These are phyloP conservation scores for Suhomyces sp. DNA, from an alignment of 805 yeast genomes.

Conservation along the genomic window DNA sequence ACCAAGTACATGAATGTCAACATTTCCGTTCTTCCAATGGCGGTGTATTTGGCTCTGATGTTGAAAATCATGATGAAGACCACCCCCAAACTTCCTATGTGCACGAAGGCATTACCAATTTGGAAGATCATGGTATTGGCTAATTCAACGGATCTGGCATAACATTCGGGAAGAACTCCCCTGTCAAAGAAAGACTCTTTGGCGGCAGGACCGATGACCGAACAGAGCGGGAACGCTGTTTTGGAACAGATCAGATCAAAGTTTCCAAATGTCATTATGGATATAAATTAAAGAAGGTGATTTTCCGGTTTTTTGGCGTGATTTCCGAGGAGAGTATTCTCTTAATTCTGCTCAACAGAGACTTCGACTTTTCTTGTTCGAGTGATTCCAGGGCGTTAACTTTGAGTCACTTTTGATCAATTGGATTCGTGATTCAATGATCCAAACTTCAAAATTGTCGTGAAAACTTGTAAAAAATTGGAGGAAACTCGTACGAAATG, in stretches of 20 bases:
- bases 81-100: slow-evolving; percentile 69
- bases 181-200: slow-evolving; percentile 33
- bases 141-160: slow-evolving; percentile 78
- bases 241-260: slow-evolving; percentile 61
- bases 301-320: too few species aligned
- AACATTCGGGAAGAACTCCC: slow-evolving; percentile 78
- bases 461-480: too few species aligned
- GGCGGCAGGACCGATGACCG: slow-evolving; percentile 59
- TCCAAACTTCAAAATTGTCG: too few species aligned
- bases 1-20: slow-evolving; percentile 64
- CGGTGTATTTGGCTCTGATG: slow-evolving; percentile 83
- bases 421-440: too few species aligned
- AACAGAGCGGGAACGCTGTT: slow-evolving; percentile 78
- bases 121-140: slow-evolving; percentile 92
- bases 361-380: too few species aligned
- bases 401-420: too few species aligned
- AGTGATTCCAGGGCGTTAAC: too few species aligned
- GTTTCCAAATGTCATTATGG: slow-evolving; percentile 62
- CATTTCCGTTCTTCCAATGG: slow-evolving; percentile 90
- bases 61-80: slow-evolving; percentile 71
- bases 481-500: too few species aligned
- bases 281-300: too few species aligned
- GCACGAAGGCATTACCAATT: slow-evolving; percentile 82
- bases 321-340: too few species aligned
- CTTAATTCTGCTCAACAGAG: too few species aligned